Conservation (phyloP, 2,329 filamentous ascomycete species). For the Penicillium brasilianum region DNA sequence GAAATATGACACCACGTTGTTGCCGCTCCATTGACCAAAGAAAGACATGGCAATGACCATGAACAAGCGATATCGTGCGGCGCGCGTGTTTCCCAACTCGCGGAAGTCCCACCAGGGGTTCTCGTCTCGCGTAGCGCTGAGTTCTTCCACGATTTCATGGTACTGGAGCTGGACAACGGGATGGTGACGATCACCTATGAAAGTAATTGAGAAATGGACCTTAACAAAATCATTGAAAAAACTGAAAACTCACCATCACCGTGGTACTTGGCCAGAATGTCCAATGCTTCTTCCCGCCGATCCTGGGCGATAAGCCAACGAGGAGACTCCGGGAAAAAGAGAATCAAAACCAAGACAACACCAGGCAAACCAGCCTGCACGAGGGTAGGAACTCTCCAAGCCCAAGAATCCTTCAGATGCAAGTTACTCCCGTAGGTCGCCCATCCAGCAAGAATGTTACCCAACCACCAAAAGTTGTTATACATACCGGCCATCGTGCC, state of each 20-base stretch:
- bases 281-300: constrained; percentile 64
- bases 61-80: constrained; percentile 56
- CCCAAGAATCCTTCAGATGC: constrained; percentile 27
- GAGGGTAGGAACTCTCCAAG: constrained; percentile 32
- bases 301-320: constrained; percentile 69
- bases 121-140: constrained; percentile 3
- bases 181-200: constrained; percentile 1
- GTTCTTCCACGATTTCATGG: constrained; percentile 2
- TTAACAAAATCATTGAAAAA: not conserved
- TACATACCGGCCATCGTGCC: constrained; percentile 65
- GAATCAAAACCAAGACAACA: constrained; percentile 10
- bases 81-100: constrained; percentile 56
- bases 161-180: constrained; percentile 8
- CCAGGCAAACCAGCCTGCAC: constrained; percentile 16
- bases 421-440: constrained; percentile 8
- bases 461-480: constrained; percentile 57
- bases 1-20: constrained; percentile 58
- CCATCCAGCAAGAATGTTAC: constrained; percentile 55
- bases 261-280: constrained; percentile 67
- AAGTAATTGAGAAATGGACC: not conserved
- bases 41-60: constrained; percentile 57
- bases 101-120: constrained; percentile 52
- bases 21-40: constrained; percentile 55
- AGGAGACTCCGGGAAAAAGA: constrained; percentile 64
- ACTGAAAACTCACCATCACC: constrained; percentile 54